phyloP scores from a whole-genome alignment of 2,329 filamentous ascomycete genomes.

The Daldinia sp. region DNA sequence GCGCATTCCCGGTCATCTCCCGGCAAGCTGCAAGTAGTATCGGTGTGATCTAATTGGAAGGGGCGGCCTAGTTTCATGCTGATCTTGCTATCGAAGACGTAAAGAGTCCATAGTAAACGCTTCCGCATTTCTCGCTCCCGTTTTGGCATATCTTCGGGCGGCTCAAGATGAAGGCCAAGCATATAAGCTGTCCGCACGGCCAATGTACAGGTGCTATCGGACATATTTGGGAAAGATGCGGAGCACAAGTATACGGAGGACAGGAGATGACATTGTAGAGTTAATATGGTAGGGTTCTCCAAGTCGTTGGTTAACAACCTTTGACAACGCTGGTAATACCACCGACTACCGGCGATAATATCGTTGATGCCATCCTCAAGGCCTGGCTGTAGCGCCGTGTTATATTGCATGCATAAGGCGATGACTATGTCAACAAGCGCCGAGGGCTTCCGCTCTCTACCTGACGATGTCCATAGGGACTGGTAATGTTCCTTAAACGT shows the following conservation, averaged over 20 bases:
- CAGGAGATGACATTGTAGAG: slow-evolving; percentile 29
- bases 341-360: slow-evolving; percentile 17
- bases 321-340: slow-evolving; percentile 33
- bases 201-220: slow-evolving; percentile 27
- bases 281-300: slow-evolving; percentile 27
- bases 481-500: slow-evolving; percentile 54
- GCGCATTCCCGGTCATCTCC: slow-evolving; percentile 22
- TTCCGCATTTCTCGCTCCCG: slow-evolving; percentile 27
- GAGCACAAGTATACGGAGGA: slow-evolving; percentile 25
- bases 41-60: slow-evolving; percentile 19
- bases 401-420: slow-evolving; percentile 59
- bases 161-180: slow-evolving; percentile 29
- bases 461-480: slow-evolving; percentile 49
- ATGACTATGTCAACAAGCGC: slow-evolving; percentile 60
- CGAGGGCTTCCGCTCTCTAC: slow-evolving; percentile 50
- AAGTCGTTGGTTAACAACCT: slow-evolving; percentile 25
- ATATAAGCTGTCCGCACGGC: slow-evolving; percentile 33
- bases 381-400: slow-evolving; percentile 31
- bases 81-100: slow-evolving; percentile 29
- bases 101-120: slow-evolving; percentile 25
- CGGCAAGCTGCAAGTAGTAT: slow-evolving; percentile 23
- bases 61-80: slow-evolving; percentile 33
- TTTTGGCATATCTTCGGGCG: slow-evolving; percentile 19
- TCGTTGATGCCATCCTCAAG: slow-evolving; percentile 8
- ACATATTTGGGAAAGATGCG: slow-evolving; percentile 30